These are phyloP conservation scores for Candida tallmaniae DNA, from an alignment of 805 yeast genomes.

Conservation along the genomic window DNA sequence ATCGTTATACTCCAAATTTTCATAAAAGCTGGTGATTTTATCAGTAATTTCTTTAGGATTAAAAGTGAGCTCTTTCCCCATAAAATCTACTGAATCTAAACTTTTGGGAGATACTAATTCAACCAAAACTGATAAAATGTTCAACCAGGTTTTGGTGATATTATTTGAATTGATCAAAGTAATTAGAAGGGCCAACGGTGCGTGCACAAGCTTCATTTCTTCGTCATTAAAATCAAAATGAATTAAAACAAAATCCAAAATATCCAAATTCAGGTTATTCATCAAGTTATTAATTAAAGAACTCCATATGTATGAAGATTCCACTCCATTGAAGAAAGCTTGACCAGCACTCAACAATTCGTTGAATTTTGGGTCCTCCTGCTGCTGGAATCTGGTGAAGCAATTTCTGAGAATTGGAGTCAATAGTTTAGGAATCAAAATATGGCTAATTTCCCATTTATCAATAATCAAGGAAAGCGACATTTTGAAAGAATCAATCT, in stretches of 20 bases:
- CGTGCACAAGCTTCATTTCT: conserved; percentile 72
- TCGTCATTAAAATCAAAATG: conserved; percentile 80
- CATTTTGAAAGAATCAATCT: conserved; percentile 55
- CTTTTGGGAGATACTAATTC: conserved; percentile 61
- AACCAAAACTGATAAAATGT: conserved; percentile 41
- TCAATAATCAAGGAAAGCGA: conserved; percentile 72
- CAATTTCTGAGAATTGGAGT: conserved; percentile 58
- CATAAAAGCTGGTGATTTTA: conserved; percentile 4
- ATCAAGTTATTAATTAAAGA: conserved; percentile 43
- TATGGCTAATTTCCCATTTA: conserved; percentile 88
- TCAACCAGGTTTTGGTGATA: conserved; percentile 27
- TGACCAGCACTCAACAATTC: conserved; percentile 40
- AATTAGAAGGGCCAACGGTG: conserved; percentile 64
- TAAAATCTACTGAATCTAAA: conserved; percentile 17
- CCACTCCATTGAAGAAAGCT: conserved; percentile 81
- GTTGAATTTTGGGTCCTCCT: conserved; percentile 30
- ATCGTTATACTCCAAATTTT: conserved; percentile 1
- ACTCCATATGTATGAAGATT: conserved; percentile 74
- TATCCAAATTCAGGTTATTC: conserved; percentile 30
- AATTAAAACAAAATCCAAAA: conserved; percentile 55
- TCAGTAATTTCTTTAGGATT: neutral
- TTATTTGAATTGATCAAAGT: conserved; percentile 25
- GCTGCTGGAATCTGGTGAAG: conserved; percentile 17
- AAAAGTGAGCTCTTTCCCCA: neutral
- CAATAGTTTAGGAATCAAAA: conserved; percentile 65